Evolutionary conservation across 495 filamentous ascomycete genomes (phyloP).

Genomic region (Xylaria bambusicola): DNA sequence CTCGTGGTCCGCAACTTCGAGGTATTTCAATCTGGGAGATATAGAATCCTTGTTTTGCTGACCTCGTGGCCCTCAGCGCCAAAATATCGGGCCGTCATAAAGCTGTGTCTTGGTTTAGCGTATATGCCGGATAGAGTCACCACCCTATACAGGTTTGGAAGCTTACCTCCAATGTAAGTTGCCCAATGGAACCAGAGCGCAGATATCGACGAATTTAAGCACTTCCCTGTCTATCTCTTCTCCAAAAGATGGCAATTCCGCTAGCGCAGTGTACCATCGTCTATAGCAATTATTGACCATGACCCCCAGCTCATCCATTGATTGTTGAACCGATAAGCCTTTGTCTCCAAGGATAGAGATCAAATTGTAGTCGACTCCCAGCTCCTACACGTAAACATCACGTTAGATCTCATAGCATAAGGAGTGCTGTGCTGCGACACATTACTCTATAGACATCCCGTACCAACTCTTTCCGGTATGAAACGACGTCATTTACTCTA

Average conservation of each 20-base stretch:
- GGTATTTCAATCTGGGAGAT: slow-evolving; percentile 4
- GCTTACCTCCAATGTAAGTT: neutral
- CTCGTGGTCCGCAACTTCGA: too few relatives aligned
- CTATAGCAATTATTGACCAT: slow-evolving; percentile 16
- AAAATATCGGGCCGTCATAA: slow-evolving; percentile 18
- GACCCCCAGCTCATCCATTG: slow-evolving; percentile 10
- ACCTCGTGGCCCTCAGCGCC: slow-evolving; percentile 15
- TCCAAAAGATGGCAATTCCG: slow-evolving; percentile 8
- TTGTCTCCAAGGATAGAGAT: neutral
- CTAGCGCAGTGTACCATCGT: slow-evolving; percentile 17
- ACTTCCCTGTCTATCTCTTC: slow-evolving; percentile 12
- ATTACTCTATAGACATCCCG: neutral
- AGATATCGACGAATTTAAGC: neutral
- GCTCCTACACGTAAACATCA: neutral
- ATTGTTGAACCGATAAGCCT: slow-evolving; percentile 7
- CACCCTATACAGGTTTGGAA: neutral
- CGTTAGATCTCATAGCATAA: neutral
- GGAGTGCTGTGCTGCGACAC: neutral
- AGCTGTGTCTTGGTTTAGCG: neutral
- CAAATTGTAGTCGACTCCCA: neutral
- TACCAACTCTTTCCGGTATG: neutral
- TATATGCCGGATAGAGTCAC: neutral
- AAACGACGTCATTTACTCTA: neutral
- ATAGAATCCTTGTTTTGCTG: slow-evolving; percentile 8
- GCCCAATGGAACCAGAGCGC: neutral